phyloP scores from a whole-genome alignment of 306 rosid genomes.

The Senna tora region DNA sequence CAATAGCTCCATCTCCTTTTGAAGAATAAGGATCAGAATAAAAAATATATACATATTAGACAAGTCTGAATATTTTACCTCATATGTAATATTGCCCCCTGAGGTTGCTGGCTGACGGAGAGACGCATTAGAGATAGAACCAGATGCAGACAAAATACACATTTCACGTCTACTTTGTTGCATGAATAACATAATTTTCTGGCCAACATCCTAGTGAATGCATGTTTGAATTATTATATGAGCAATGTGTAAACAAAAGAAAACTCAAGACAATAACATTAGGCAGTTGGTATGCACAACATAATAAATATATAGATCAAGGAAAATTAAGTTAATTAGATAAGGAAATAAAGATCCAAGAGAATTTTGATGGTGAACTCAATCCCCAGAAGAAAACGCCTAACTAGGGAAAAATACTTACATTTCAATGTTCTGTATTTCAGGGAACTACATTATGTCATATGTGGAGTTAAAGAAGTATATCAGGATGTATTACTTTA shows the following conservation, averaged over 20 bases:
- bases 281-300: slow-evolving; percentile 25
- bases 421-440: background rate
- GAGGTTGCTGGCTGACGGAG: slow-evolving; percentile 92
- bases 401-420: background rate
- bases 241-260: slow-evolving; percentile 36
- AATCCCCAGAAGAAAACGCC: no score
- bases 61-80: slow-evolving; percentile 62
- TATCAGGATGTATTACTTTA: slow-evolving; percentile 22
- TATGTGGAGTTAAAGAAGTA: slow-evolving; percentile 12
- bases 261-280: slow-evolving; percentile 18
- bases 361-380: no score
- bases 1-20: slow-evolving; percentile 27
- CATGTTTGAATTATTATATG: slow-evolving; percentile 46
- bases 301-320: slow-evolving; percentile 27
- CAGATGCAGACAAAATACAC: slow-evolving; percentile 92
- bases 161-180: slow-evolving; percentile 95
- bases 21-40: slow-evolving; percentile 18
- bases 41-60: background rate
- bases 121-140: slow-evolving; percentile 86
- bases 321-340: slow-evolving; percentile 13
- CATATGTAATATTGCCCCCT: slow-evolving; percentile 87
- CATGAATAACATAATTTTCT: slow-evolving; percentile 89
- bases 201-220: slow-evolving; percentile 83
- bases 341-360: no score
- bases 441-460: slow-evolving; percentile 17